A percentile compares a stretch with the other conserved stretches of the same genome.
Conservation (phyloP, 352 stramenopile genomes). For the Pythium aristosporum region DNA sequence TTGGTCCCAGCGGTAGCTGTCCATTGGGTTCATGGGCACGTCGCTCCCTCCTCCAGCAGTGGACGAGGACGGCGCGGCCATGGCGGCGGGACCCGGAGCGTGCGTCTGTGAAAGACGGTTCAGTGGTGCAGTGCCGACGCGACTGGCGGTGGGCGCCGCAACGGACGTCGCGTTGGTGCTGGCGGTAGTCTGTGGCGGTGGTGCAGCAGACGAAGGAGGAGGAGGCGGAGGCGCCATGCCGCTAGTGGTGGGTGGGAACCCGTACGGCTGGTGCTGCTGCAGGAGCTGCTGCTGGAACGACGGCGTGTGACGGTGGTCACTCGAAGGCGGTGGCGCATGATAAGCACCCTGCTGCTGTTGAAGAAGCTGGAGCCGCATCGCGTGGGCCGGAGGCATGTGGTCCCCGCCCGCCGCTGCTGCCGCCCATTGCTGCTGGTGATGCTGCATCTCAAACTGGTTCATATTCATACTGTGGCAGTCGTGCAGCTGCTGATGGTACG, state of each 20-base stretch:
- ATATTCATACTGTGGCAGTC: constrained; percentile 13
- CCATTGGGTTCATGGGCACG: constrained; percentile 33
- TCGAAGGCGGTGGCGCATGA: neutral
- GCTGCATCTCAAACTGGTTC: constrained; percentile 22
- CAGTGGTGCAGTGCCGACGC: neutral
- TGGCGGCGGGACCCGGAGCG: neutral
- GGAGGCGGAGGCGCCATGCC: neutral
- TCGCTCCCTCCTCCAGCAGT: neutral
- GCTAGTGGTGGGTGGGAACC: constrained; percentile 21
- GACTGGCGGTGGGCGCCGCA: constrained; percentile 8
- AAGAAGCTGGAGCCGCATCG: constrained; percentile 22
- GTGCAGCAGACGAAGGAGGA: neutral
- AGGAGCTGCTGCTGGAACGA: constrained; percentile 18
- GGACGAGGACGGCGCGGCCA: neutral
- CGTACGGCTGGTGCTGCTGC: constrained; percentile 22
- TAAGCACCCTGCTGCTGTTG: constrained; percentile 14
- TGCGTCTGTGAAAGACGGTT: neutral
- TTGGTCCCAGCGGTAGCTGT: constrained; percentile 77
- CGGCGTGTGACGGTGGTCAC: constrained; percentile 11
- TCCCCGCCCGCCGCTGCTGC: constrained; percentile 25
- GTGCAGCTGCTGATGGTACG: constrained; percentile 51
- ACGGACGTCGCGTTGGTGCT: constrained; percentile 14
- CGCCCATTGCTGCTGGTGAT: constrained; percentile 32
- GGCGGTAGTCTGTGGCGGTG: neutral
- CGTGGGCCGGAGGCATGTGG: constrained; percentile 18